These are phyloP conservation scores for Fusarium sp. DNA, from an alignment of 2,329 filamentous ascomycete genomes.

Conservation along the genomic window DNA sequence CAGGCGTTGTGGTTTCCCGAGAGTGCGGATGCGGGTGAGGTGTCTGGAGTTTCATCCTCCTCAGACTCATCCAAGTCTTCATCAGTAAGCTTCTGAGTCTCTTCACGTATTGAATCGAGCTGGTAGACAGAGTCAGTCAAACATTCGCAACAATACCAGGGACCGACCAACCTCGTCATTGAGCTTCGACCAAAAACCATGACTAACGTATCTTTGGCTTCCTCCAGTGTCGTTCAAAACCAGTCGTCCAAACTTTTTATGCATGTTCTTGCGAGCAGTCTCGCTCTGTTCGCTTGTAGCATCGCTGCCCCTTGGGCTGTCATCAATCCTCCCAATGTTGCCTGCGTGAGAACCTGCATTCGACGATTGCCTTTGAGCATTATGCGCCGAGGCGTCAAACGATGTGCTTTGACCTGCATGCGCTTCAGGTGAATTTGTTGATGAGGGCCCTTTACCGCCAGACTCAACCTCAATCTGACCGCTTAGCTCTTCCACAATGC, in stretches of 20 bases:
- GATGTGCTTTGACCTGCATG: slow-evolving; percentile 23
- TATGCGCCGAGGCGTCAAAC: slow-evolving; percentile 22
- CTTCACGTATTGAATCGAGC: slow-evolving; percentile 57
- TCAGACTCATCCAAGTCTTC: slow-evolving; percentile 65
- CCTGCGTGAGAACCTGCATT: slow-evolving; percentile 25
- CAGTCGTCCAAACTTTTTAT: slow-evolving; percentile 70
- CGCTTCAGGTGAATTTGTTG: slow-evolving; percentile 46
- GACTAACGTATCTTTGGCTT: slow-evolving; percentile 78
- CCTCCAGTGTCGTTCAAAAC: slow-evolving; percentile 75
- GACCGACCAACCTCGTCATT: slow-evolving; percentile 71
- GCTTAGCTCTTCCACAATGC: slow-evolving; percentile 77
- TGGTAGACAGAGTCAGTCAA: slow-evolving; percentile 31
- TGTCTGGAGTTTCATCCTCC: slow-evolving; percentile 65
- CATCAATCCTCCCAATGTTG: neutral
- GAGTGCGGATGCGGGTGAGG: slow-evolving; percentile 50
- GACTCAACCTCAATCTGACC: slow-evolving; percentile 69
- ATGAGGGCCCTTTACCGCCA: slow-evolving; percentile 44
- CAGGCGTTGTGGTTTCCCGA: slow-evolving; percentile 73
- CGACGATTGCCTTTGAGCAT: slow-evolving; percentile 30
- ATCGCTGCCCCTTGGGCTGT: slow-evolving; percentile 42
- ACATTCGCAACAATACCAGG: neutral
- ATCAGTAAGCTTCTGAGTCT: slow-evolving; percentile 58
- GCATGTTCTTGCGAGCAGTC: slow-evolving; percentile 39
- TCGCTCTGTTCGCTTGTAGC: slow-evolving; percentile 49
- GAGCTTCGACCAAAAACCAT: slow-evolving; percentile 79